These are phyloP conservation scores for Parasitella parasitica DNA, from an alignment of 371 early-diverging fungal species.

Conservation along the genomic window DNA sequence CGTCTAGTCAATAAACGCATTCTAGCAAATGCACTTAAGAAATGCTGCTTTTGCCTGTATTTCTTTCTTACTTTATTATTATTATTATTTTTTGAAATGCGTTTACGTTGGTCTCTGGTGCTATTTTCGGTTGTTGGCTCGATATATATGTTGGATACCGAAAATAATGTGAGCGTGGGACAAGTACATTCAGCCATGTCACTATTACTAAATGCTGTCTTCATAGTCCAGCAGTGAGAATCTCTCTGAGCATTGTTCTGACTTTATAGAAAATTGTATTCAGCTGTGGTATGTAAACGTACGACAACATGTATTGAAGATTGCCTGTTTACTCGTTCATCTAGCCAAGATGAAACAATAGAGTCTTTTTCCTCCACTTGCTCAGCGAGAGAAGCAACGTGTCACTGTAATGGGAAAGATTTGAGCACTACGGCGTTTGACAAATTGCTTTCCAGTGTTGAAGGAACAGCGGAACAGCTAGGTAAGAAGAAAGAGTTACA, in stretches of 20 bases:
- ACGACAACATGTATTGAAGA: not conserved
- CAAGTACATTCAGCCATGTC: no score
- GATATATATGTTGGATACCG: not conserved
- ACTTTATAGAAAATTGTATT: not conserved
- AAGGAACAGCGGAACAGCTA: not conserved
- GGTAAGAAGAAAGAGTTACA: not conserved
- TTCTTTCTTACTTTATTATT: not conserved
- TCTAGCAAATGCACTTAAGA: no score
- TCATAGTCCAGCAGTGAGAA: not conserved
- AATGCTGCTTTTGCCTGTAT: not conserved
- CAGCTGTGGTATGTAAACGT: not conserved
- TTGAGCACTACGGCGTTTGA: not conserved
- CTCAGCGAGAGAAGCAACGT: not conserved
- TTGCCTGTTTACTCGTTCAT: not conserved
- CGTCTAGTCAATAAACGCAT: not conserved
- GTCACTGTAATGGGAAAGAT: not conserved
- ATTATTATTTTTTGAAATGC: not conserved
- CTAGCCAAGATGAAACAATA: not conserved
- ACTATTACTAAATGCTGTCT: no score
- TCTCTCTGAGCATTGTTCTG: not conserved
- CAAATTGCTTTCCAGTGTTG: not conserved
- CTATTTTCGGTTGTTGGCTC: not conserved
- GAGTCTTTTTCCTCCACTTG: not conserved
- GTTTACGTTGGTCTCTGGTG: not conserved
- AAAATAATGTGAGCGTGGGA: not conserved